Percentiles rank a stretch among this genome's conserved stretches.
phyloP scores from a whole-genome alignment of 2,329 filamentous ascomycete species.

The Aspergillus felis region DNA sequence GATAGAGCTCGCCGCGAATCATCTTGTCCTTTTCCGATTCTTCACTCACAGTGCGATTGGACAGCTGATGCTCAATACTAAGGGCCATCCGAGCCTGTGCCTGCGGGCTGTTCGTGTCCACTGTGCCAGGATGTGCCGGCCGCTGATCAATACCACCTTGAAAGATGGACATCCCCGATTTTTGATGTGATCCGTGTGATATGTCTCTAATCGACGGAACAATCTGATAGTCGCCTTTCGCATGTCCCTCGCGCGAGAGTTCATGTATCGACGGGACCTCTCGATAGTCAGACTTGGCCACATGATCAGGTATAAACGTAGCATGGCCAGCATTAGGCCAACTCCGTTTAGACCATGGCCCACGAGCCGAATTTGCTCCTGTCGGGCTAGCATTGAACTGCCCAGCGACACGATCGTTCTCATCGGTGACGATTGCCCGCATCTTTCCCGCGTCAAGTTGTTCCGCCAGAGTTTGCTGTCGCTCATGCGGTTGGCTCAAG shows the following conservation, averaged over 20 bases:
- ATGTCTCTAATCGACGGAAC: slow-evolving; percentile 41
- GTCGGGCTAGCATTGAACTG: slow-evolving; percentile 42
- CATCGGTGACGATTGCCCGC: slow-evolving; percentile 45
- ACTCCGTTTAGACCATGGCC: slow-evolving; percentile 39
- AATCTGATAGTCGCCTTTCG: slow-evolving; percentile 38
- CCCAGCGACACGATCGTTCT: slow-evolving; percentile 35
- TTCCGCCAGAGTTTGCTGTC: slow-evolving; percentile 29
- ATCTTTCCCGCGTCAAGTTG: slow-evolving; percentile 44
- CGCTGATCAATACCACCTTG: slow-evolving; percentile 36
- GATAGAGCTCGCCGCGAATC: slow-evolving; percentile 74
- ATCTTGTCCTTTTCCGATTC: slow-evolving; percentile 84
- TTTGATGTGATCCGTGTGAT: slow-evolving; percentile 32
- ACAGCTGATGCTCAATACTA: slow-evolving; percentile 39
- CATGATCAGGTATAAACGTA: slow-evolving; percentile 35
- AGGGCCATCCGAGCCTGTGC: slow-evolving; percentile 43
- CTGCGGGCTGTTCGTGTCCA: slow-evolving; percentile 40
- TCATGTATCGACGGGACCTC: slow-evolving; percentile 40
- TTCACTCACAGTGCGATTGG: slow-evolving; percentile 38
- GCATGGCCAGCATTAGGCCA: slow-evolving; percentile 37
- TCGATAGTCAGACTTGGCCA: slow-evolving; percentile 38
- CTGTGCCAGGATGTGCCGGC: slow-evolving; percentile 27
- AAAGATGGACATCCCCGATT: slow-evolving; percentile 35
- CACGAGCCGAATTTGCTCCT: slow-evolving; percentile 27
- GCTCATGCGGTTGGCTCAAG: slow-evolving; percentile 36
- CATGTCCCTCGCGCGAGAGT: slow-evolving; percentile 33